A percentile compares a stretch with the other conserved stretches of the same genome.
phyloP scores from a whole-genome alignment of 768 basidiomycete species.

The Tephrocybe sp. region DNA sequence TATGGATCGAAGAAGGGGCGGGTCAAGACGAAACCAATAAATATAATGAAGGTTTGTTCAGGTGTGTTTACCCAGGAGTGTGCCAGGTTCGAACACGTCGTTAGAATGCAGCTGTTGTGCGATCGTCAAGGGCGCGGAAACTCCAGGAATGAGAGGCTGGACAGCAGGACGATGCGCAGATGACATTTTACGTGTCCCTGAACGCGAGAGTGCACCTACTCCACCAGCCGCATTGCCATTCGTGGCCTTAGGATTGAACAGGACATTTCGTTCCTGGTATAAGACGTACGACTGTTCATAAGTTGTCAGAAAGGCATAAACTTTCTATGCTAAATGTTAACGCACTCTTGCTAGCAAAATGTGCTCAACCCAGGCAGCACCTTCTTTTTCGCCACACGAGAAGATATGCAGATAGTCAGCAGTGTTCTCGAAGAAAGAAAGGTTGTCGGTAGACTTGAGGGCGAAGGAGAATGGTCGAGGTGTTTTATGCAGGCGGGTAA shows the following conservation, averaged over 20 bases:
- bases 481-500: constrained; percentile 74
- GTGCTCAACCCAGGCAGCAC: constrained; percentile 74
- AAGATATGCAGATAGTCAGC: constrained; percentile 89
- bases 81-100: constrained; percentile 71
- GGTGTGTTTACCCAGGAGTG: constrained; percentile 56
- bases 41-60: constrained; percentile 16
- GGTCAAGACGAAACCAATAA: no score
- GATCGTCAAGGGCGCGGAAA: constrained; percentile 35
- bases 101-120: constrained; percentile 27
- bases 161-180: constrained; percentile 22
- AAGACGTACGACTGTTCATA: constrained; percentile 71
- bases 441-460: constrained; percentile 84
- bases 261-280: constrained; percentile 73
- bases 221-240: constrained; percentile 26
- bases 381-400: constrained; percentile 71
- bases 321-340: constrained; percentile 12
- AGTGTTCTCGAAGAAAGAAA: constrained; percentile 82
- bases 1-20: no score
- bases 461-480: constrained; percentile 87
- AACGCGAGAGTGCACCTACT: constrained; percentile 29
- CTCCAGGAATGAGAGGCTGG: constrained; percentile 30
- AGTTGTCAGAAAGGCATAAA: constrained; percentile 3
- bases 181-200: constrained; percentile 35
- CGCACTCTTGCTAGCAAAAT: constrained; percentile 81
- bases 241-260: constrained; percentile 44